Percentiles rank a stretch among this genome's conserved stretches.
phyloP scores from a whole-genome alignment of 2,329 filamentous ascomycete genomes.

The Orbilia quercus region DNA sequence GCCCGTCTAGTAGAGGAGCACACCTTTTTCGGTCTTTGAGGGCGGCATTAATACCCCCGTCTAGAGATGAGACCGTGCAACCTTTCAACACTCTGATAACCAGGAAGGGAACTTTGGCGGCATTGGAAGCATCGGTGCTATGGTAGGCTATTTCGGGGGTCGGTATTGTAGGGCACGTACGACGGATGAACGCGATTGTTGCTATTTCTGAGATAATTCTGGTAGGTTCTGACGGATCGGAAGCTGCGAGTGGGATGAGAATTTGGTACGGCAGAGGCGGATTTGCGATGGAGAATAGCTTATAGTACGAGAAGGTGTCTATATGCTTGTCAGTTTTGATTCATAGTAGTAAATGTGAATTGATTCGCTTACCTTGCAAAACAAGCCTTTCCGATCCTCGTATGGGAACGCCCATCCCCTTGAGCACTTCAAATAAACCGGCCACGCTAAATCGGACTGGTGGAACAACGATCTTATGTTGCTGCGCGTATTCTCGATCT shows the following conservation, averaged over 20 bases:
- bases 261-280: constrained; percentile 43
- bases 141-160: constrained; percentile 47
- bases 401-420: constrained; percentile 38
- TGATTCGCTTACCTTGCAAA: constrained; percentile 17
- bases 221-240: constrained; percentile 19
- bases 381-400: constrained; percentile 41
- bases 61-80: constrained; percentile 15
- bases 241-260: constrained; percentile 29
- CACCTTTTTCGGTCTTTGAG: constrained; percentile 44
- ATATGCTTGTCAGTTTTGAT: neutral
- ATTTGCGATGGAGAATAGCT: constrained; percentile 39
- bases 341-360: neutral
- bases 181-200: constrained; percentile 46
- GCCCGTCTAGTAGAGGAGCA: constrained; percentile 31
- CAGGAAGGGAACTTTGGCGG: constrained; percentile 38
- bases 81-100: constrained; percentile 40
- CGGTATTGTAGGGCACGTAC: constrained; percentile 36
- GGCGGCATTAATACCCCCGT: constrained; percentile 30
- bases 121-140: constrained; percentile 40
- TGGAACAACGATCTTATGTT: constrained; percentile 19
- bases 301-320: constrained; percentile 38
- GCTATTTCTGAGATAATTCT: constrained; percentile 50
- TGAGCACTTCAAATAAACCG: constrained; percentile 40
- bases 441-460: constrained; percentile 34
- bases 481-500: constrained; percentile 42